Conservation (phyloP, 2,329 filamentous ascomycete species). For the Teratosphaeria pseudoeucalypti region DNA sequence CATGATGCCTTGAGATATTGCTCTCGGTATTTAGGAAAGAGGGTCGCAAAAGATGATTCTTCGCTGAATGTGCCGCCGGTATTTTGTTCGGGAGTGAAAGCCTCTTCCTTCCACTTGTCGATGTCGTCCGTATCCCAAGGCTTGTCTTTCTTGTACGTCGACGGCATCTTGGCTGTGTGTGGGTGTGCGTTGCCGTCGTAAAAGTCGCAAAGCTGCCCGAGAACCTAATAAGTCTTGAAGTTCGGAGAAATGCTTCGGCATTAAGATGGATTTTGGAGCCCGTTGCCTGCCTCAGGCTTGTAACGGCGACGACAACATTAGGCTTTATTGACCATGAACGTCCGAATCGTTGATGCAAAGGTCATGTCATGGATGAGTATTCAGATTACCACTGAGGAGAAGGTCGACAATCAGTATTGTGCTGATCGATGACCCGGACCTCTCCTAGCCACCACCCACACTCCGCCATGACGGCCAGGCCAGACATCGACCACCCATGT, state of each 20-base stretch:
- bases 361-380: too few relatives aligned
- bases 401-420: background rate
- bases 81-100: slow-evolving; percentile 81
- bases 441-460: too few relatives aligned
- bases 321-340: background rate
- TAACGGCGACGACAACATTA: background rate
- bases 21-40: slow-evolving; percentile 96
- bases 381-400: too few relatives aligned
- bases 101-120: slow-evolving; percentile 88
- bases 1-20: slow-evolving; percentile 85
- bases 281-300: background rate
- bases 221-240: background rate
- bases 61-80: slow-evolving; percentile 75
- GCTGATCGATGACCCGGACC: background rate
- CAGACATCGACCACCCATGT: background rate
- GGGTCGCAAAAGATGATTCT: slow-evolving; percentile 73
- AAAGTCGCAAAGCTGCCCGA: background rate
- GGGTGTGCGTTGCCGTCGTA: background rate
- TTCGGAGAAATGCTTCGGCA: background rate
- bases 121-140: slow-evolving; percentile 95
- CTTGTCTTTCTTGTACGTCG: slow-evolving; percentile 80
- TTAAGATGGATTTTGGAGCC: background rate
- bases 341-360: too few relatives aligned
- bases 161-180: slow-evolving; percentile 54
- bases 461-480: background rate